Conservation (phyloP, 441 rosid genomes). For the Populus hybrid region DNA sequence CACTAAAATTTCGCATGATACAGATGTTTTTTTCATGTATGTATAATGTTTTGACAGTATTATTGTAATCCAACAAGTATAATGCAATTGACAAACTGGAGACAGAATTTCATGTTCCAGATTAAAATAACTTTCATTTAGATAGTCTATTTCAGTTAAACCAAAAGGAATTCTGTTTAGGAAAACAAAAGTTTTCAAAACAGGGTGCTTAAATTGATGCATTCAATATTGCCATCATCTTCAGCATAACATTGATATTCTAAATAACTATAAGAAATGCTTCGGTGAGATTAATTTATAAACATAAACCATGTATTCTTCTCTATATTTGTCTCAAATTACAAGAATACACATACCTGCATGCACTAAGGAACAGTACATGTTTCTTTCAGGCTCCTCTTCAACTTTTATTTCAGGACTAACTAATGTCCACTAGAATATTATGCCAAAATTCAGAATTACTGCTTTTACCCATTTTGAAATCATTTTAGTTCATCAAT, state of each 20-base stretch:
- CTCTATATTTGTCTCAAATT: neutral
- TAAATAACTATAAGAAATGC: neutral
- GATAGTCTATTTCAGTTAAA: no score
- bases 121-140: no score
- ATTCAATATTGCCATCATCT: neutral
- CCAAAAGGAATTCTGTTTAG: neutral
- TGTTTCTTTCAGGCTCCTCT: neutral
- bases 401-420: neutral
- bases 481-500: neutral
- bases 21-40: no score
- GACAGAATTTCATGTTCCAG: no score
- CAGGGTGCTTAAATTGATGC: neutral
- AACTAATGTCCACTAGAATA: no score
- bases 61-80: no score
- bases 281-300: neutral
- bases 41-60: no score
- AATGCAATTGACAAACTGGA: no score
- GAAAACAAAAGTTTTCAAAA: neutral
- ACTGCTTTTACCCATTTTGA: neutral
- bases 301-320: neutral
- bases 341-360: neutral
- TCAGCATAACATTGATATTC: neutral
- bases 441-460: neutral
- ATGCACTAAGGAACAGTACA: neutral
- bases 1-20: no score